Percentiles rank a stretch among this genome's conserved stretches.
Conservation (phyloP, 2,329 filamentous ascomycete genomes). For the Penicillium glabrum region DNA sequence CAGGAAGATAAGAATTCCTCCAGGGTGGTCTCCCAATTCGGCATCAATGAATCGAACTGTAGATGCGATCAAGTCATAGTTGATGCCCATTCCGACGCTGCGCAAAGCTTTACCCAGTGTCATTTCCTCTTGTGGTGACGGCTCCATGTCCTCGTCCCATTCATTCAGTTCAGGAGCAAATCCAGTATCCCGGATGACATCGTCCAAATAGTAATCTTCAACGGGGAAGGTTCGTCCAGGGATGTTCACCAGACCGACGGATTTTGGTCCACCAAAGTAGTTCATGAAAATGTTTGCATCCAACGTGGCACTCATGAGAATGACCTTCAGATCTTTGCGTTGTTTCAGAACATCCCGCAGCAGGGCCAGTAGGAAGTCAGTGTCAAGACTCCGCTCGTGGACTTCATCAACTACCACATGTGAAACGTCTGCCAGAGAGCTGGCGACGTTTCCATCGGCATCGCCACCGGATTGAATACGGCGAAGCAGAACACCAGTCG, state of each 20-base stretch:
- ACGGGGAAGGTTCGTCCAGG: slow-evolving; percentile 87
- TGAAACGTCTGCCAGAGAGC: slow-evolving; percentile 83
- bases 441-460: slow-evolving; percentile 73
- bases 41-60: slow-evolving; percentile 79
- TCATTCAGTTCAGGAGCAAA: slow-evolving; percentile 54
- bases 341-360: slow-evolving; percentile 75
- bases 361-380: slow-evolving; percentile 87
- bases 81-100: slow-evolving; percentile 77
- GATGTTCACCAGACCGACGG: slow-evolving; percentile 81
- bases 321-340: slow-evolving; percentile 78
- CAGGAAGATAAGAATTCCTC: slow-evolving; percentile 92
- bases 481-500: slow-evolving; percentile 86
- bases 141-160: slow-evolving; percentile 41
- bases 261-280: slow-evolving; percentile 73
- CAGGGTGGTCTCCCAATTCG: slow-evolving; percentile 69
- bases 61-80: slow-evolving; percentile 81
- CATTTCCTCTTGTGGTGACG: slow-evolving; percentile 47
- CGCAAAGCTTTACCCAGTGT: slow-evolving; percentile 68
- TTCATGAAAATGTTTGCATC: slow-evolving; percentile 81
- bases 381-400: slow-evolving; percentile 91
- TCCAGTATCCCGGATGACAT: slow-evolving; percentile 76
- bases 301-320: slow-evolving; percentile 95
- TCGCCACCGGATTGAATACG: slow-evolving; percentile 89
- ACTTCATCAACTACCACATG: slow-evolving; percentile 97
- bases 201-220: slow-evolving; percentile 84